These are phyloP conservation scores for Emergomyces pasteurianus DNA, from an alignment of 2,329 filamentous ascomycete genomes.

Conservation along the genomic window DNA sequence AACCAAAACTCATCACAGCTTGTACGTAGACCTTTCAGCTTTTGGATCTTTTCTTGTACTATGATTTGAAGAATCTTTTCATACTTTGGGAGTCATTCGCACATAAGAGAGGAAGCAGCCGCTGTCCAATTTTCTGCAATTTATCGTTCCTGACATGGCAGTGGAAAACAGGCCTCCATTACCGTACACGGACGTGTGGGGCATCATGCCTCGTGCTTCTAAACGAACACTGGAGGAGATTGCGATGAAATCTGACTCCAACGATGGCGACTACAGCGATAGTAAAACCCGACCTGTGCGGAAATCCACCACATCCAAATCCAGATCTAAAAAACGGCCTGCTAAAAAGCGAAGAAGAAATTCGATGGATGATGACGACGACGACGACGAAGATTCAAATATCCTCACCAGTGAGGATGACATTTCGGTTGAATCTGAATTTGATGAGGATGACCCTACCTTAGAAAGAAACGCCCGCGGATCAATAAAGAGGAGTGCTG, in stretches of 20 bases:
- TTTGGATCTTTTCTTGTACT: not conserved
- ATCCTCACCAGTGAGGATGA: conserved; percentile 26
- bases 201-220: conserved; percentile 21
- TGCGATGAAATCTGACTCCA: conserved; percentile 32
- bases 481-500: conserved; percentile 43
- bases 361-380: conserved; percentile 34
- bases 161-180: conserved; percentile 7
- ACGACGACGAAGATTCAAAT: conserved; percentile 24
- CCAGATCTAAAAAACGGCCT: conserved; percentile 19
- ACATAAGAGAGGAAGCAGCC: no score
- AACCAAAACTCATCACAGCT: not conserved
- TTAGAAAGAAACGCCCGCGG: conserved; percentile 45
- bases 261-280: conserved; percentile 35
- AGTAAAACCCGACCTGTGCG: conserved; percentile 18
- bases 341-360: conserved; percentile 29
- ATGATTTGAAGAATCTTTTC: not conserved
- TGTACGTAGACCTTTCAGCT: not conserved
- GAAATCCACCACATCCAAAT: conserved; percentile 18
- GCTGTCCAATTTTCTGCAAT: no score
- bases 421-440: conserved; percentile 31
- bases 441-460: conserved; percentile 31
- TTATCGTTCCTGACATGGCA: conserved; percentile 6
- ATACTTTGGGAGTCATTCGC: not conserved
- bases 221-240: conserved; percentile 35
- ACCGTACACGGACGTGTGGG: conserved; percentile 4